Evolutionary conservation across 73 alveolate species (phyloP).

Genomic region (Tetrahymena malaccensis): DNA sequence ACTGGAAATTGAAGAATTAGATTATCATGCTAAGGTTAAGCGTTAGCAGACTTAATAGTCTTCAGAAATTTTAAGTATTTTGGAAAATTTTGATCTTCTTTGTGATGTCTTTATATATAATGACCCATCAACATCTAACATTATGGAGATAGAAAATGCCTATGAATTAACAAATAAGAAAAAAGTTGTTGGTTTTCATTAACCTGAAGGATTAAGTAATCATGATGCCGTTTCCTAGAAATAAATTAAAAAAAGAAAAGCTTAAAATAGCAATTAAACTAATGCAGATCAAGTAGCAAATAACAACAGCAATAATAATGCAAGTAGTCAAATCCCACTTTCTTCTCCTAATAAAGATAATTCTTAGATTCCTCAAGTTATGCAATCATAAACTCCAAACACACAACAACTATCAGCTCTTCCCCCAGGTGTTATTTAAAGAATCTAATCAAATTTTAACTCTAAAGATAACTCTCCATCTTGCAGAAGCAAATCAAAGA

Average conservation of each 20-base stretch:
- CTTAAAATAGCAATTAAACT: not conserved
- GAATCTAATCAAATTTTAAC: not conserved
- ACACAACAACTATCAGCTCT: not conserved
- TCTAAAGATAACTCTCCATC: not conserved
- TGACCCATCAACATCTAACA: not conserved
- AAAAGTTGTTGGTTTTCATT: not conserved
- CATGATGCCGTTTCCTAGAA: not conserved
- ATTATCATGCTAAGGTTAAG: not conserved
- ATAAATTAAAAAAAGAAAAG: not conserved
- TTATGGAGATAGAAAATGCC: not conserved
- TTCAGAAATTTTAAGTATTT: not conserved
- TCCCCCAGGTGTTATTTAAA: not conserved
- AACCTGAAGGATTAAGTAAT: not conserved
- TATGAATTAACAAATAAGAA: not conserved
- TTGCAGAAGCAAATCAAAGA: not conserved
- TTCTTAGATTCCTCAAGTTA: not conserved
- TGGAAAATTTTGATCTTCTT: not conserved
- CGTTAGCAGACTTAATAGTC: not conserved
- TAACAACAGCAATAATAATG: not conserved
- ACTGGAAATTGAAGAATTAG: not conserved
- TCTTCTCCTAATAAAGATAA: not conserved
- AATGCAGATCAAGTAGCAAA: not conserved
- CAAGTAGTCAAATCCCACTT: not conserved
- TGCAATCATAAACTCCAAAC: not conserved
- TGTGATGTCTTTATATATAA: not conserved